These are phyloP conservation scores for Phlyctochytrium bullatum DNA, from an alignment of 192 early-diverging fungal species.

Conservation along the genomic window DNA sequence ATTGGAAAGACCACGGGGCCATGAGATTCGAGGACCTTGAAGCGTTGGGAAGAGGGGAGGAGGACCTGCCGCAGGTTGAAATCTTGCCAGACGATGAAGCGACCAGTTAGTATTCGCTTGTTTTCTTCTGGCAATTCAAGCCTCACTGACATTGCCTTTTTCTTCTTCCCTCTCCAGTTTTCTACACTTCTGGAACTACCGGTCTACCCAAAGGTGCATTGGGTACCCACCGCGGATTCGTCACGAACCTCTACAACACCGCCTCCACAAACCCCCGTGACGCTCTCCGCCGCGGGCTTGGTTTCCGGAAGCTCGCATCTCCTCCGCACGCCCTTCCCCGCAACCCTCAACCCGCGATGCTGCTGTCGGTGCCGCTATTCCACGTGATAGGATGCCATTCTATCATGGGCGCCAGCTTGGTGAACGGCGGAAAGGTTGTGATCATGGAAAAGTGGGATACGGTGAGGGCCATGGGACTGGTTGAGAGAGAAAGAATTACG, in stretches of 20 bases:
- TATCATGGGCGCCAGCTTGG: background rate
- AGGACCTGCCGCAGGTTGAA: constrained; percentile 7
- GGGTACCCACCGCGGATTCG: constrained; percentile 17
- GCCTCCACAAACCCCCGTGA: background rate
- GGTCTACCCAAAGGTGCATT: constrained; percentile 24
- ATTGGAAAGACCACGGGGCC: too few species aligned
- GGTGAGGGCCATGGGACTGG: constrained; percentile 10
- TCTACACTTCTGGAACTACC: constrained; percentile 27
- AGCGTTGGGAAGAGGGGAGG: background rate
- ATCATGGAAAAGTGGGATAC: constrained; percentile 25
- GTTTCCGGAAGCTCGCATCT: background rate
- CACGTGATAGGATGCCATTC: constrained; percentile 20
- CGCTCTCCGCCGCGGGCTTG: constrained; percentile 12
- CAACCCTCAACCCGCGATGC: constrained; percentile 2
- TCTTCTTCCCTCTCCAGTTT: constrained; percentile 1
- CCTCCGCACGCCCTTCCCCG: constrained; percentile 5
- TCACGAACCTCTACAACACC: background rate
- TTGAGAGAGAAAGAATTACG: constrained; percentile 22
- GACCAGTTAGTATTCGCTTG: background rate
- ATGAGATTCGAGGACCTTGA: background rate
- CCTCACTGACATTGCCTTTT: background rate
- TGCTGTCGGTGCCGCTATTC: constrained; percentile 21
- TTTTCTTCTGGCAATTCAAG: too few species aligned
- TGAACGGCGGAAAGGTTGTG: constrained; percentile 16
- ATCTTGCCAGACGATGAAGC: constrained; percentile 8